Evolutionary conservation across 192 early-diverging fungal genomes (phyloP), one percentile per base, ranked within the genome.

Genomic region (Umbelopsis sp.): DNA sequence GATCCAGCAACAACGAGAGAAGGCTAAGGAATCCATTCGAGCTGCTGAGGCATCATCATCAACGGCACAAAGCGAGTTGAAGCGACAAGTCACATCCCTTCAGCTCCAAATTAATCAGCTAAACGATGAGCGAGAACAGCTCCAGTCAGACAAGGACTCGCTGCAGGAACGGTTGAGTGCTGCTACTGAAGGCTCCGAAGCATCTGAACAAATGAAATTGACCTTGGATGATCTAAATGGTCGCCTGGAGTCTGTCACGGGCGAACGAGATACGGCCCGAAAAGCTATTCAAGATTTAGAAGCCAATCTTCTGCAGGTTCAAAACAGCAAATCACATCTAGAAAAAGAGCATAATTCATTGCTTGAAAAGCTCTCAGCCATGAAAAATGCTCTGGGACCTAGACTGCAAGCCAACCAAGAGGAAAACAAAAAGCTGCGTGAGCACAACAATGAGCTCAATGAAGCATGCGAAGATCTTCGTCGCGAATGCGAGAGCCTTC

Each of bases 381-480:
- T 96, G 85, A 95, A 95, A 72, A 91, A 88, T 35, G 89, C 91
- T 0, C 74, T 97, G 3, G 88, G 85, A 37, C 88, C 94, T 13
- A 91, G 92, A 78, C 82, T 97, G 58, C 92, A 95, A 74, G 90
- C 87, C 12, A 95, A 98, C 67, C 91, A 92, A 75, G 80, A 90
- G 55, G 83, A 90, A 47, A 78, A 82, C 53, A 82, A 88, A 20
- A 81, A 81, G 13, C 80, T 88, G 27, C 73, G 72, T 53, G 82
- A 86, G 48, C 76, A 88, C 21, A 86, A 88, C 45, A 73, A 82
- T 0, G 84, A 90, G 47, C 81, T 86, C 30, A 83, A 82, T 45
- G 72, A 78, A 12, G 86, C 88, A 67, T 85, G 85, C 46, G 83
- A 83, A 23, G 81, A 87, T 58, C 86, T 88, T 52, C 23, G 84